These are phyloP conservation scores for Aspergillus sp. DNA, from an alignment of 2,329 filamentous ascomycete species.

Conservation along the genomic window DNA sequence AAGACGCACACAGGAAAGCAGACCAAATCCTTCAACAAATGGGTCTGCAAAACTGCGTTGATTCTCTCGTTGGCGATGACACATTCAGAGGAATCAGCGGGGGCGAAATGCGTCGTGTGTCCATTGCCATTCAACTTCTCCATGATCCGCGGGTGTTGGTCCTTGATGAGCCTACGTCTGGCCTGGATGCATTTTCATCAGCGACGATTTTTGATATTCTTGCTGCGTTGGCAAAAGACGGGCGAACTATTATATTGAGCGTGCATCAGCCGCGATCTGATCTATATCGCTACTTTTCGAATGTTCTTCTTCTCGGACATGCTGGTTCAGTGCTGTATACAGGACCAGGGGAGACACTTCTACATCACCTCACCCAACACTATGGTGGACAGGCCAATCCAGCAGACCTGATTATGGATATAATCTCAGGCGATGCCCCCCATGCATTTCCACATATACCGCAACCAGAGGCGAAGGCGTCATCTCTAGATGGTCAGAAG, in stretches of 20 bases:
- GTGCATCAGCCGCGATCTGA: no score
- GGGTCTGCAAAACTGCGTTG: constrained; percentile 72
- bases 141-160: constrained; percentile 69
- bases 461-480: constrained; percentile 60
- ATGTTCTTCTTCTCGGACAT: no score
- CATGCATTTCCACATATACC: constrained; percentile 52
- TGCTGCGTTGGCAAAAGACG: constrained; percentile 65
- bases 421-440: constrained; percentile 69
- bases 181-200: constrained; percentile 73
- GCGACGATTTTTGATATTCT: constrained; percentile 72
- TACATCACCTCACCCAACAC: no score
- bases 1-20: constrained; percentile 62
- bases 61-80: constrained; percentile 68
- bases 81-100: constrained; percentile 74
- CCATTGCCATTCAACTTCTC: constrained; percentile 72
- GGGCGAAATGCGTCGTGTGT: constrained; percentile 72
- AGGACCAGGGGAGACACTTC: no score
- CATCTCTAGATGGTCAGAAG: constrained; percentile 57
- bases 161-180: constrained; percentile 72
- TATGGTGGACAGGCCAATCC: constrained; percentile 46
- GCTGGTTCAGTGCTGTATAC: no score
- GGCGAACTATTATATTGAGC: constrained; percentile 66
- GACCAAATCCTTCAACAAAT: constrained; percentile 70
- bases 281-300: no score
- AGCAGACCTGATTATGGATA: constrained; percentile 66